These are phyloP conservation scores for Zygoascus sp. DNA, from an alignment of 1,139 yeast genomes.

Conservation along the genomic window DNA sequence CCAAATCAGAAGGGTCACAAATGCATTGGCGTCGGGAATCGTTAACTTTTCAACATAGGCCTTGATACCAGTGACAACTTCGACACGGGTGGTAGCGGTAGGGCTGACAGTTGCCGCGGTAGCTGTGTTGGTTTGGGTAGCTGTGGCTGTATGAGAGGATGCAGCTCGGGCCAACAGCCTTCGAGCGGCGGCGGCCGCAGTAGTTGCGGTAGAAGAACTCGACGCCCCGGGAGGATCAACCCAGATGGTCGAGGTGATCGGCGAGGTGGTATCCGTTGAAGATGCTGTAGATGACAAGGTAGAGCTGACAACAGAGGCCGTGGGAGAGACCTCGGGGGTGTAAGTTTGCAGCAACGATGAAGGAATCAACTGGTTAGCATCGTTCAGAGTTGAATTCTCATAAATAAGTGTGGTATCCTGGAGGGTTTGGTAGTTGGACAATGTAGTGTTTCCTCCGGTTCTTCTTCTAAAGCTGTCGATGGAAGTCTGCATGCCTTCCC, in stretches of 20 bases:
- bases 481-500: constrained; percentile 31
- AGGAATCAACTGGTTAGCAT: constrained; percentile 9
- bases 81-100: constrained; percentile 13
- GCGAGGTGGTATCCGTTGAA: constrained; percentile 9
- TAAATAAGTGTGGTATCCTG: constrained; percentile 26
- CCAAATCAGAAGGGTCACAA: constrained; percentile 34
- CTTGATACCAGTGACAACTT: constrained; percentile 30
- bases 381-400: constrained; percentile 16
- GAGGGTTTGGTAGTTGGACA: constrained; percentile 20
- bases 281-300: constrained; percentile 1
- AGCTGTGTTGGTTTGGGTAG: not conserved
- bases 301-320: constrained; percentile 1
- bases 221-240: constrained; percentile 9
- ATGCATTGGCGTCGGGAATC: constrained; percentile 34
- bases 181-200: constrained; percentile 3
- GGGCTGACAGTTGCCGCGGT: constrained; percentile 2
- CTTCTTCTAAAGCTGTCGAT: constrained; percentile 30
- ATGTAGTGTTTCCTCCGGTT: constrained; percentile 34
- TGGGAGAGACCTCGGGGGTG: not conserved
- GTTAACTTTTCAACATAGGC: constrained; percentile 31
- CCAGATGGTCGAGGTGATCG: constrained; percentile 11
- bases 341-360: not conserved
- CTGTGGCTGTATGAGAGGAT: not conserved
- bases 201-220: not conserved
- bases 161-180: constrained; percentile 10